Evolutionary conservation across 495 filamentous ascomycete genomes (phyloP).

Genomic region (Mytilinidion resinicola): DNA sequence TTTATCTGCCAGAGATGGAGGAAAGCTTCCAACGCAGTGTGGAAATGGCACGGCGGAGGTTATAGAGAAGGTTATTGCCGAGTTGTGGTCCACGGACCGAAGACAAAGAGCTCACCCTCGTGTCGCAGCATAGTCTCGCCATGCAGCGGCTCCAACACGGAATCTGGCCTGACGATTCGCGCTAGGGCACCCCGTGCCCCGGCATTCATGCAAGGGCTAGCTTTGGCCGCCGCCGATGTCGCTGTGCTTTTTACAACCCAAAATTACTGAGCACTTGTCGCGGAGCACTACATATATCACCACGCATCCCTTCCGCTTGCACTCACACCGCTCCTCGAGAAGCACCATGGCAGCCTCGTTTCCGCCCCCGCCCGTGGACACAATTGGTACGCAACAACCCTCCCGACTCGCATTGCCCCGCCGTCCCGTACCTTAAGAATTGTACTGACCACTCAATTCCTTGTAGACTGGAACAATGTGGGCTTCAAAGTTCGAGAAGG

Average conservation of each 20-base stretch:
- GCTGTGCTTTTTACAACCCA: slow-evolving; percentile 1
- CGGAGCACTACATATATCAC: not conserved
- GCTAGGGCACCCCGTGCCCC: not conserved
- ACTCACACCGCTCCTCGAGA: not conserved
- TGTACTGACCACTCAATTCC: not conserved
- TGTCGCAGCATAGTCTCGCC: too few species aligned
- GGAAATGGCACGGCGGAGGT: not conserved
- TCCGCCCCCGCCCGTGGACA: slow-evolving; percentile 73
- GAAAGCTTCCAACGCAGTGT: not conserved
- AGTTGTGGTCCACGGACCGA: too few species aligned
- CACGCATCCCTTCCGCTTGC: not conserved
- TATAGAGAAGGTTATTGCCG: too few species aligned
- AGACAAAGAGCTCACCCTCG: too few species aligned
- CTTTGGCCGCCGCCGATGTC: not conserved
- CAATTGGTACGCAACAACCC: slow-evolving; percentile 51
- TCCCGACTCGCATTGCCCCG: slow-evolving; percentile 10
- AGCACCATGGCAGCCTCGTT: slow-evolving; percentile 42
- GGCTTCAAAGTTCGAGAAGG: slow-evolving; percentile 89
- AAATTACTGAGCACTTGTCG: not conserved
- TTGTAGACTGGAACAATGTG: slow-evolving; percentile 75
- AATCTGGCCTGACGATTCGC: too few species aligned
- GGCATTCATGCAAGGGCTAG: not conserved
- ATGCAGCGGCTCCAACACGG: too few species aligned
- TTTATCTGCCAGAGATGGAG: not conserved
- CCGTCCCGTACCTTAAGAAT: not conserved